phyloP scores from a whole-genome alignment of 148 eudicot genomes.

The Nepenthes mirabilis region DNA sequence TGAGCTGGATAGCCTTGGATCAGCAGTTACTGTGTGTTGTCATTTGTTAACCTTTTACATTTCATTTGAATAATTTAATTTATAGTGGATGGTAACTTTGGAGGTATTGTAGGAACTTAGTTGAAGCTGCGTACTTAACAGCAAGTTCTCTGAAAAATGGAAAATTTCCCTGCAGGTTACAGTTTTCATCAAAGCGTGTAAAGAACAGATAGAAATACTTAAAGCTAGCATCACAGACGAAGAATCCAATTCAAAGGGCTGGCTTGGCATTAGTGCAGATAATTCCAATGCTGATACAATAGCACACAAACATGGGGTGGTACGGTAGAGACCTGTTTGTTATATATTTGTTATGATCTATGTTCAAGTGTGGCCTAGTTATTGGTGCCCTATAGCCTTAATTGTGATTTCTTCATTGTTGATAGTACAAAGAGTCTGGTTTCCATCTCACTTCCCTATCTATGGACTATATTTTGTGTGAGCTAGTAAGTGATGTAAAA shows the following conservation, averaged over 20 bases:
- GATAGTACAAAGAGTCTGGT: no score
- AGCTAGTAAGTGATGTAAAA: no score
- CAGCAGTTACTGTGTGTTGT: no score
- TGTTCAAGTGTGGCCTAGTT: background rate
- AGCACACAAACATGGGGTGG: slow-evolving; percentile 99
- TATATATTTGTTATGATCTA: background rate
- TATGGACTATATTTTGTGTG: no score
- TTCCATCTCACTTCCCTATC: no score
- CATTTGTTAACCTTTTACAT: no score
- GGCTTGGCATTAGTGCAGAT: slow-evolving; percentile 67
- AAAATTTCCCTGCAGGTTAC: slow-evolving; percentile 51
- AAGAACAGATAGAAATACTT: slow-evolving; percentile 83
- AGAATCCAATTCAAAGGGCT: slow-evolving; percentile 70
- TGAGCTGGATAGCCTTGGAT: no score
- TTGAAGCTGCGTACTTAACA: background rate
- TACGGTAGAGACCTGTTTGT: slow-evolving; percentile 16
- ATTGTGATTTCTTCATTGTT: no score
- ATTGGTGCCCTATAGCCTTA: background rate
- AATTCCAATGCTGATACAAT: slow-evolving; percentile 69
- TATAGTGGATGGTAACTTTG: background rate
- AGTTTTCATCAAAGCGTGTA: slow-evolving; percentile 69
- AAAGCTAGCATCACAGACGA: slow-evolving; percentile 61
- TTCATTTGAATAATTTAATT: background rate
- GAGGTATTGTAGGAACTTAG: background rate
- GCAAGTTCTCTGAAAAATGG: background rate